Percentiles rank a stretch among this genome's conserved stretches.
Evolutionary conservation across 495 filamentous ascomycete genomes (phyloP).

Genomic region (Apiosordaria backusii): DNA sequence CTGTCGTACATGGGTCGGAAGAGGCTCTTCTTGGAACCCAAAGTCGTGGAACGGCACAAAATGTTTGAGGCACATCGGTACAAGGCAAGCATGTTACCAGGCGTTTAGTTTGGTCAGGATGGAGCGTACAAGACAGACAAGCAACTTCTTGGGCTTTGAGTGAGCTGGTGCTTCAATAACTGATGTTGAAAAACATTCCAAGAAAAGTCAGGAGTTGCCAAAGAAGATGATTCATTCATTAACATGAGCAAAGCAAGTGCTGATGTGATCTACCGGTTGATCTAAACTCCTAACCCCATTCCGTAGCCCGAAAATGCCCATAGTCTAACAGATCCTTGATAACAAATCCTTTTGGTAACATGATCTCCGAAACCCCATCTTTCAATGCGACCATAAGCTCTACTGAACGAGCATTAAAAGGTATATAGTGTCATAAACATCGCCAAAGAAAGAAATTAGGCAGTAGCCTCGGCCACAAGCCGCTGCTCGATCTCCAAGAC

Average conservation of each 20-base stretch:
- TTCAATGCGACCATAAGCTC: not conserved
- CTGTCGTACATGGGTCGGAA: not conserved
- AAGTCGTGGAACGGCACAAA: too few relatives aligned
- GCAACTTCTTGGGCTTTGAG: not conserved
- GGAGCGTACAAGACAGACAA: not conserved
- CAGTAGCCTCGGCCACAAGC: slow-evolving; percentile 3
- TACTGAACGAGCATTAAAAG: not conserved
- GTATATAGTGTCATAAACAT: not conserved
- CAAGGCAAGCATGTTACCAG: not conserved
- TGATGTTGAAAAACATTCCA: not conserved
- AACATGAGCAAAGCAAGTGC: not conserved
- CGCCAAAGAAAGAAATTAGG: not conserved
- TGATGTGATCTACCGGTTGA: not conserved
- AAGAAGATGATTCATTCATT: not conserved
- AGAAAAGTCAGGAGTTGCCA: not conserved
- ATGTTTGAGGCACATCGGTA: too few relatives aligned
- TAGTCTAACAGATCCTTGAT: not conserved
- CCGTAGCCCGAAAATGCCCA: not conserved
- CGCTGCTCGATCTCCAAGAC: slow-evolving; percentile 14
- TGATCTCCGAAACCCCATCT: not conserved
- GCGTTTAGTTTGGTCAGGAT: not conserved
- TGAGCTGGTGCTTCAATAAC: not conserved
- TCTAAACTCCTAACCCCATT: not conserved
- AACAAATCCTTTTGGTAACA: not conserved
- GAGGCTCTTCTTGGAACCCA: not conserved